Base-by-base conservation (phyloP, 257 asterid genomes). In the Echium plantagineum region DNA sequence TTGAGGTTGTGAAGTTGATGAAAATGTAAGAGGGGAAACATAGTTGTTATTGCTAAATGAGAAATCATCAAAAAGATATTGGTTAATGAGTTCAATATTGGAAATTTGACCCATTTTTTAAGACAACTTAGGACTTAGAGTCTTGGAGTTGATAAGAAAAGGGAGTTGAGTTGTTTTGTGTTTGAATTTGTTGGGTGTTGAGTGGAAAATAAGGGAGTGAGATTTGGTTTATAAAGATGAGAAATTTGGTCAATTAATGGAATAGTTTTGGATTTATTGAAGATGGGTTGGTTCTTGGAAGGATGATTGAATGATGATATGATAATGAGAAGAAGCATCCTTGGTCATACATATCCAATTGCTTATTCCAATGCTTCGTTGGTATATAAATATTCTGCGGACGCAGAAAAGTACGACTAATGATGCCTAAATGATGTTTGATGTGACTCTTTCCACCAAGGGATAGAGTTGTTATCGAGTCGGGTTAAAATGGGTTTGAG, bases 21-120 rank as follows among this genome's bases (percentile, higher is more conserved):
- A 26, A 42, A 35, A 35, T 35, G 47, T 10, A 42, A 42, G 17
- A 42, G 49, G 49, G 49, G 49, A 42, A 13, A 3, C 12, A 10
- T 6, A 69, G 26, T 5, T 32, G 19, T 51, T 32, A 26, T 51
- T 55, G 17, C 21, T 19, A 48, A 63, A 69, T 10, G 35, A 22
- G 6, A 8, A 30, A 63, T 69, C 74, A 54, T 52, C 61, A 17
- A 69, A 20, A 63, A 69, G 74, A 57, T 63, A 65, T 18, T 63
- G 69, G 18, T 53, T 57, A 10, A 69, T 63, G 31, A 69, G 31
- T 0, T 63, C 74, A 20, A 69, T 57, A 13, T 42, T 15, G 4
- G 17, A 42, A 42, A 0, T 42, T 42, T 10, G 17, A 42, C 49
- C 49, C 49, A 42, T 42, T 42, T 42, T 42, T 12, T 2, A 10